Evolutionary conservation across 2,329 filamentous ascomycete species (phyloP).

Genomic region (Emydomyces testavorans): DNA sequence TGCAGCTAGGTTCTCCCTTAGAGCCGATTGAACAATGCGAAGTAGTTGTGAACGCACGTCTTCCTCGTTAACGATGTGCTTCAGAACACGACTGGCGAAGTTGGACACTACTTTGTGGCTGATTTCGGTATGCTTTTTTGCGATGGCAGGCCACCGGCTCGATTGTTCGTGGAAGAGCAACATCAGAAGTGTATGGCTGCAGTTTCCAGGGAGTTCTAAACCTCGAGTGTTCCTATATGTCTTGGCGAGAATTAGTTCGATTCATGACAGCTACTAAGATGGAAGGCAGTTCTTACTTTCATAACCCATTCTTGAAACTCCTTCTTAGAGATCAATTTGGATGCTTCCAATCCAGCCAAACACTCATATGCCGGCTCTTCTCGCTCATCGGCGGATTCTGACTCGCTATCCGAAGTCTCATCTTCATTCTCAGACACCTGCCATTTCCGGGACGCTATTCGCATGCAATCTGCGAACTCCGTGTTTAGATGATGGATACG

Average conservation of each 20-base stretch:
- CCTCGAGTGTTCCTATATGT: slow-evolving; percentile 21
- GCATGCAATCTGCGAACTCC: too few relatives aligned
- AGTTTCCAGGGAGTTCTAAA: slow-evolving; percentile 24
- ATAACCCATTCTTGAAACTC: neutral
- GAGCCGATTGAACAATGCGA: slow-evolving; percentile 4
- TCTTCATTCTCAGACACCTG: too few relatives aligned
- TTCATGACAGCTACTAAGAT: neutral
- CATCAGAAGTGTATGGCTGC: slow-evolving; percentile 21
- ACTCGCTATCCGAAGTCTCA: too few relatives aligned
- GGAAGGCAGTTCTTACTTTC: neutral
- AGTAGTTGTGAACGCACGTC: slow-evolving; percentile 4
- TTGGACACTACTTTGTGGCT: slow-evolving; percentile 10
- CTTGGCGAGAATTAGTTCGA: neutral
- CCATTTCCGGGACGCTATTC: too few relatives aligned
- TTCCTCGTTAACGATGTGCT: slow-evolving; percentile 10
- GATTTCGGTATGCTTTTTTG: slow-evolving; percentile 15
- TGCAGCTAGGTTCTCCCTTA: slow-evolving; percentile 8
- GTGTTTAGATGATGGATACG: too few relatives aligned
- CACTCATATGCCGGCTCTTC: too few relatives aligned
- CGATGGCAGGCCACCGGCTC: slow-evolving; percentile 19
- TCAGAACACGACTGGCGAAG: slow-evolving; percentile 13
- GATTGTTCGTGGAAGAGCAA: slow-evolving; percentile 24
- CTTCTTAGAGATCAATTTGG: neutral
- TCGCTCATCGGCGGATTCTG: too few relatives aligned
- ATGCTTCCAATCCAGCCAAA: too few relatives aligned